phyloP scores from a whole-genome alignment of 2,329 filamentous ascomycete genomes.

The Sporothrix brasiliensis region DNA sequence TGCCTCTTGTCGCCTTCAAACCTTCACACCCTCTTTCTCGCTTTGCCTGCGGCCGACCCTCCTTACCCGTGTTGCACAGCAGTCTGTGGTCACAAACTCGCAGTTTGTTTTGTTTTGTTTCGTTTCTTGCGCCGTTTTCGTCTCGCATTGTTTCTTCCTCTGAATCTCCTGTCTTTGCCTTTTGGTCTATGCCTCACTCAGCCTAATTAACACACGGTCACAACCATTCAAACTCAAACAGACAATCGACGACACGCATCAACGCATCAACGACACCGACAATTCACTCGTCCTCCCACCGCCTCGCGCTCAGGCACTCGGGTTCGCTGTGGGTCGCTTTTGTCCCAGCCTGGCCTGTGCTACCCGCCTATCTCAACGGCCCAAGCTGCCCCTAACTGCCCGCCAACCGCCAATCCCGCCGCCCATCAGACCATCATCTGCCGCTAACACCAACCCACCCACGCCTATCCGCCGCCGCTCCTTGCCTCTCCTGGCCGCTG shows the following conservation, averaged over 20 bases:
- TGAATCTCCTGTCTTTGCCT: constrained; percentile 2
- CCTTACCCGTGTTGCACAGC: neutral
- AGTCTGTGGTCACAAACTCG: neutral
- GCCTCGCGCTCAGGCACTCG: constrained; percentile 9
- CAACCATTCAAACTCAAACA: neutral
- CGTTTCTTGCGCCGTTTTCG: neutral
- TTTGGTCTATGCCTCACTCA: neutral
- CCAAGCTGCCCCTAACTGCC: constrained; percentile 13
- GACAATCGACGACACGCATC: neutral
- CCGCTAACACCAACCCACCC: neutral
- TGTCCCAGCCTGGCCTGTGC: neutral
- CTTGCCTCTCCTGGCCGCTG: constrained; percentile 9
- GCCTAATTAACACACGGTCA: constrained; percentile 13
- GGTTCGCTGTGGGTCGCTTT: neutral
- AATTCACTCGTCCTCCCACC: neutral
- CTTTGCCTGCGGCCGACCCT: neutral
- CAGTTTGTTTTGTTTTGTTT: constrained; percentile 10
- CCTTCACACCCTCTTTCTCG: constrained; percentile 6
- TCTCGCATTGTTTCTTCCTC: neutral
- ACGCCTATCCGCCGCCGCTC: neutral
- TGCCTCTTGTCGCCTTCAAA: constrained; percentile 5
- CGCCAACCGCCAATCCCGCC: constrained; percentile 3
- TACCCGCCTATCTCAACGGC: neutral
- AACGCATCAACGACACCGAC: neutral
- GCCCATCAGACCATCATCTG: neutral